Conservation (phyloP, 1,284 basidiomycete species). For the Pseudozyma pruni region DNA sequence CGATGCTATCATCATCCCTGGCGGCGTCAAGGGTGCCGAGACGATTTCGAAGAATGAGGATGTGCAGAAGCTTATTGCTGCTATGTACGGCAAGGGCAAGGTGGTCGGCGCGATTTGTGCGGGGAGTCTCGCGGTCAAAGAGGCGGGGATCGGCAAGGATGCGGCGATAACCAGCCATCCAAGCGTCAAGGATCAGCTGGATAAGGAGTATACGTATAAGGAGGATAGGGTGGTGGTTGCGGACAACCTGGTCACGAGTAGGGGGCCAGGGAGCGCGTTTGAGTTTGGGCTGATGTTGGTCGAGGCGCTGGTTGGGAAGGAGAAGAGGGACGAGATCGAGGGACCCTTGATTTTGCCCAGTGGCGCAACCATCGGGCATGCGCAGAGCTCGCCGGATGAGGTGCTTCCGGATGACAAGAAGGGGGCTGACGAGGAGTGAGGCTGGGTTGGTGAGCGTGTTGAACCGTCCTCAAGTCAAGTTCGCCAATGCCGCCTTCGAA, state of each 20-base stretch:
- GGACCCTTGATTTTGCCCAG: conserved; percentile 75
- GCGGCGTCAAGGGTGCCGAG: conserved; percentile 82
- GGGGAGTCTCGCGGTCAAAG: conserved; percentile 76
- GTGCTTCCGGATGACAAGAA: not conserved
- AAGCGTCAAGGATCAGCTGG: conserved; percentile 72
- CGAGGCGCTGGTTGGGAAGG: conserved; percentile 76
- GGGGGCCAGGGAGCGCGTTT: conserved; percentile 84
- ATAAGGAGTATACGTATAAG: conserved; percentile 76
- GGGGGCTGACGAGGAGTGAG: too few species aligned
- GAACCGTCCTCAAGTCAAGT: too few species aligned
- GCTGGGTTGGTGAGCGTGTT: too few species aligned
- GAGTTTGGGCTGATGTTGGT: conserved; percentile 80
- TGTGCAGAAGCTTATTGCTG: conserved; percentile 76
- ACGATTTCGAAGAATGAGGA: conserved; percentile 75
- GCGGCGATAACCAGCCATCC: conserved; percentile 82
- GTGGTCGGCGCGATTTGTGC: conserved; percentile 60
- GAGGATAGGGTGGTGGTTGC: conserved; percentile 81
- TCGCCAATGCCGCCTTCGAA: too few species aligned
- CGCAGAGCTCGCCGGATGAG: conserved; percentile 7
- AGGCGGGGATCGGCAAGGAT: conserved; percentile 73
- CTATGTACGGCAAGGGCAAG: conserved; percentile 72
- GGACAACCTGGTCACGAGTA: conserved; percentile 77
- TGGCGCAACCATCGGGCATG: not conserved
- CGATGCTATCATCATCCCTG: conserved; percentile 80
- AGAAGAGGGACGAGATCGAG: conserved; percentile 76